Percentiles rank a stretch among this genome's conserved stretches.
These are phyloP conservation scores for Hylodesmum podocarpum DNA, from an alignment of 306 rosid genomes.

Conservation along the genomic window DNA sequence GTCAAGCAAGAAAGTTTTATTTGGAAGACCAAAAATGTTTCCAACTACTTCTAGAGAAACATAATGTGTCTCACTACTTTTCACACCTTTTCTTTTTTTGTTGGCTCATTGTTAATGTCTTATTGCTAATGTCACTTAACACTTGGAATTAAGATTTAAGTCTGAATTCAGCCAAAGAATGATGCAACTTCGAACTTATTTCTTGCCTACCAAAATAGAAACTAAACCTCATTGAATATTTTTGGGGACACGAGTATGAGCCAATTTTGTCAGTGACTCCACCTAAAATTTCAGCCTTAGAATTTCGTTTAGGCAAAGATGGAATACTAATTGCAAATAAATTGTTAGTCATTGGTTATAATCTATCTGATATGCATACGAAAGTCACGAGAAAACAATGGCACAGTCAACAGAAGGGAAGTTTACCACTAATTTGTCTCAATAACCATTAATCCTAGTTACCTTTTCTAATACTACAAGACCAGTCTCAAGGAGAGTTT, in stretches of 20 bases:
- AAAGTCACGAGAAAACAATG: background rate
- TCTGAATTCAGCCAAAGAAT: slow-evolving; percentile 3
- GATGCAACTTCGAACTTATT: background rate
- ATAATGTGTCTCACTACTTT: background rate
- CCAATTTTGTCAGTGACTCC: background rate
- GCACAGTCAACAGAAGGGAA: background rate
- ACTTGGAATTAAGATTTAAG: slow-evolving; percentile 2
- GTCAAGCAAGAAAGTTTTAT: slow-evolving; percentile 35
- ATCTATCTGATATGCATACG: background rate
- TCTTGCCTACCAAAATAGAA: background rate
- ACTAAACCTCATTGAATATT: background rate
- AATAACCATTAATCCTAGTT: background rate
- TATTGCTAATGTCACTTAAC: background rate
- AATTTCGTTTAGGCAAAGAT: background rate
- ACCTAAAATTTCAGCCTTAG: background rate
- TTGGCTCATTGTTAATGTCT: slow-evolving; percentile 3
- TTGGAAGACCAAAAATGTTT: background rate
- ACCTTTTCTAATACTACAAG: background rate
- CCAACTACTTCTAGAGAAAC: slow-evolving; percentile 2
- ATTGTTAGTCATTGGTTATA: background rate
- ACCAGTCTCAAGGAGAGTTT: slow-evolving; percentile 3
- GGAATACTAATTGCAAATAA: background rate
- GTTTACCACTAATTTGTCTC: background rate
- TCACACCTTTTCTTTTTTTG: background rate
- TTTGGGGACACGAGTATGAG: background rate